Conservation (phyloP, 140 eudicot genomes). For the Artemisia princeps region DNA sequence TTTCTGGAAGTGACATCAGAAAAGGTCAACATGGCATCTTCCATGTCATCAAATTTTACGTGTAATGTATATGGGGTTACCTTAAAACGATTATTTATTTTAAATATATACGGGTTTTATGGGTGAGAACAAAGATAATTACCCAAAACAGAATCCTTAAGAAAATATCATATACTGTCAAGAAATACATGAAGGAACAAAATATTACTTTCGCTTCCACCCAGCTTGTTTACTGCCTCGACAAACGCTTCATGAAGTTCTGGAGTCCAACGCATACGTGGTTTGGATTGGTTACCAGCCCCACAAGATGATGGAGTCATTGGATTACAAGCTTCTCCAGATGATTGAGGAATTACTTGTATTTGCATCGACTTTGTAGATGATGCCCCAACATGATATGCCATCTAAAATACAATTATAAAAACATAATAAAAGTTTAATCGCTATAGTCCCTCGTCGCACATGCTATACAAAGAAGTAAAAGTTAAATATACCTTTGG, state of each 20-base stretch:
- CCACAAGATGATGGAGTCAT: constrained; percentile 48
- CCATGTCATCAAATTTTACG: too few species aligned
- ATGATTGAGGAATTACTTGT: constrained; percentile 41
- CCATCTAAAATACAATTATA: constrained; percentile 29
- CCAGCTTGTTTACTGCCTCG: constrained; percentile 87
- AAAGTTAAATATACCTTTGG: constrained; percentile 44
- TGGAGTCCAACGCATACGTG: constrained; percentile 98
- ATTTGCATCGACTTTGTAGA: constrained; percentile 36
- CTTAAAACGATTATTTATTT: too few species aligned
- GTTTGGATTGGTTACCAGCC: constrained; percentile 50
- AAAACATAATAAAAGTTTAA: background rate
- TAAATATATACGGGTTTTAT: too few species aligned
- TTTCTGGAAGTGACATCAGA: too few species aligned
- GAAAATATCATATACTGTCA: background rate
- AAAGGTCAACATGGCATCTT: too few species aligned
- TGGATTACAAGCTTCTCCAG: constrained; percentile 46
- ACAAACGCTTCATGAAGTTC: constrained; percentile 97
- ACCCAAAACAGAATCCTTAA: too few species aligned
- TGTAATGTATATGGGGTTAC: too few species aligned
- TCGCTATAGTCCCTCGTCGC: background rate
- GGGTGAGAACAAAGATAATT: too few species aligned
- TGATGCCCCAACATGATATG: constrained; percentile 43
- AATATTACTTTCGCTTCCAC: constrained; percentile 85
- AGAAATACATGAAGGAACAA: constrained; percentile 4
- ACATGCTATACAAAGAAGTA: background rate